Evolutionary conservation across 2,329 filamentous ascomycete species (phyloP).

Genomic region (Delphinella strobiligena): DNA sequence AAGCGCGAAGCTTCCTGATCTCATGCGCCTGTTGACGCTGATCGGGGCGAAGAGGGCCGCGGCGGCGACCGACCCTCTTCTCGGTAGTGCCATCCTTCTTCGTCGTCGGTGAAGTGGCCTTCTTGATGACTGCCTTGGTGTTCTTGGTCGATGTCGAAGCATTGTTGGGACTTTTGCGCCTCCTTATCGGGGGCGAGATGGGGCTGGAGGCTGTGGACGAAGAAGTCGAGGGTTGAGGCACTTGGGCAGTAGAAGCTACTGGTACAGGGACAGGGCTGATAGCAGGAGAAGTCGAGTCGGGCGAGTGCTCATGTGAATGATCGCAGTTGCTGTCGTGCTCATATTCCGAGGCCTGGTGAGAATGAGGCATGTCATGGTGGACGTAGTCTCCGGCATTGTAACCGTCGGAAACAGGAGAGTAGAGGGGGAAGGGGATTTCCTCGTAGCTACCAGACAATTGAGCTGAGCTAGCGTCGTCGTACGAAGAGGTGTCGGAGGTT

Average conservation of each 20-base stretch:
- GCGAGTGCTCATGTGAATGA: conserved; percentile 9
- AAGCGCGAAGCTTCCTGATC: conserved; percentile 88
- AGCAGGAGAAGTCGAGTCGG: conserved; percentile 14
- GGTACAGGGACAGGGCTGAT: conserved; percentile 17
- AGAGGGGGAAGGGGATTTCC: conserved; percentile 63
- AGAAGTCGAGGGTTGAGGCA: conserved; percentile 40
- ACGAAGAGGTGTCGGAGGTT: conserved; percentile 74
- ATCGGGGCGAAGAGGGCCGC: conserved; percentile 80
- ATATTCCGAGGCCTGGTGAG: conserved; percentile 15
- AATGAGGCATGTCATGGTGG: conserved; percentile 13
- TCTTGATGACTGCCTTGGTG: conserved; percentile 70
- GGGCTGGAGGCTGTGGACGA: conserved; percentile 45
- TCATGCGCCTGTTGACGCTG: conserved; percentile 94
- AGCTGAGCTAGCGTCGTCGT: conserved; percentile 45
- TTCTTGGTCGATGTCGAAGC: conserved; percentile 43
- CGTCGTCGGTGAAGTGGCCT: conserved; percentile 52
- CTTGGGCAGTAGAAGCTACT: conserved; percentile 18
- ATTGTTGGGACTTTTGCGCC: conserved; percentile 47
- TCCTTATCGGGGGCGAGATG: conserved; percentile 49
- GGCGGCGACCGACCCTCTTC: conserved; percentile 86
- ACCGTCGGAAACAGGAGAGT: conserved; percentile 67
- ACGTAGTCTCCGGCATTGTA: conserved; percentile 49
- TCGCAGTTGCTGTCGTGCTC: conserved; percentile 19
- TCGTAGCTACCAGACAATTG: conserved; percentile 66
- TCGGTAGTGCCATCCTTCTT: conserved; percentile 69